A percentile compares a stretch with the other conserved stretches of the same genome.
phyloP scores from a whole-genome alignment of 441 rosid species.

The Jatropha podagrica region DNA sequence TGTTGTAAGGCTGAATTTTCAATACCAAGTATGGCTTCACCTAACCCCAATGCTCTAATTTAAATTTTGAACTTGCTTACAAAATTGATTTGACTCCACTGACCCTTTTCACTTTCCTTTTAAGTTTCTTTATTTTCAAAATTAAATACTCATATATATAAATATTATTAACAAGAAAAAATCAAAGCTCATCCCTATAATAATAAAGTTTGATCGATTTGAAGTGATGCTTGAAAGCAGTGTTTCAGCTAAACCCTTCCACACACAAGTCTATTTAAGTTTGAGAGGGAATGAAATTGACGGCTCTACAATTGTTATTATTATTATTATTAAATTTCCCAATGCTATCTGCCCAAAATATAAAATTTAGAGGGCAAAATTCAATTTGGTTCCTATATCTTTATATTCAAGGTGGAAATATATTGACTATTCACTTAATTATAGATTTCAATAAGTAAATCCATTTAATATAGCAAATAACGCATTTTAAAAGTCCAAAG shows the following conservation, averaged over 20 bases:
- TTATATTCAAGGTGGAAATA: too few relatives aligned
- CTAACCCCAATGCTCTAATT: background rate
- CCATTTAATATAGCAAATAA: too few relatives aligned
- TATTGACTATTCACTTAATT: too few relatives aligned
- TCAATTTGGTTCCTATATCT: too few relatives aligned
- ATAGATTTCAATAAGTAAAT: too few relatives aligned
- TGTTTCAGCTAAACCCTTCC: constrained; percentile 1
- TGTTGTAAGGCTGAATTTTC: background rate
- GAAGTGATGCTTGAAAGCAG: background rate
- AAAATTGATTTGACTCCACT: constrained; percentile 6
- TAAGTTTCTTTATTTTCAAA: background rate
- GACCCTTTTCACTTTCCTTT: background rate
- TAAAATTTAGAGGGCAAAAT: too few relatives aligned
- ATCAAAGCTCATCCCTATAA: background rate
- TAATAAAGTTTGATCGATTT: constrained; percentile 4
- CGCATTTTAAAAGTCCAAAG: too few relatives aligned
- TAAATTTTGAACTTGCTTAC: background rate
- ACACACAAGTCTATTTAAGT: background rate
- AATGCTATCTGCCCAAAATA: too few relatives aligned
- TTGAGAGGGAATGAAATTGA: constrained; percentile 3
- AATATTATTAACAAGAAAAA: background rate
- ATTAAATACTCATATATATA: too few relatives aligned
- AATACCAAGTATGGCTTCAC: background rate
- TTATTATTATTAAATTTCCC: too few relatives aligned
- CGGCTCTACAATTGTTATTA: background rate